Evolutionary conservation across 352 stramenopile genomes (phyloP), one percentile per base, ranked within the genome.

Genomic region (Phytopythium chamaehyphon): DNA sequence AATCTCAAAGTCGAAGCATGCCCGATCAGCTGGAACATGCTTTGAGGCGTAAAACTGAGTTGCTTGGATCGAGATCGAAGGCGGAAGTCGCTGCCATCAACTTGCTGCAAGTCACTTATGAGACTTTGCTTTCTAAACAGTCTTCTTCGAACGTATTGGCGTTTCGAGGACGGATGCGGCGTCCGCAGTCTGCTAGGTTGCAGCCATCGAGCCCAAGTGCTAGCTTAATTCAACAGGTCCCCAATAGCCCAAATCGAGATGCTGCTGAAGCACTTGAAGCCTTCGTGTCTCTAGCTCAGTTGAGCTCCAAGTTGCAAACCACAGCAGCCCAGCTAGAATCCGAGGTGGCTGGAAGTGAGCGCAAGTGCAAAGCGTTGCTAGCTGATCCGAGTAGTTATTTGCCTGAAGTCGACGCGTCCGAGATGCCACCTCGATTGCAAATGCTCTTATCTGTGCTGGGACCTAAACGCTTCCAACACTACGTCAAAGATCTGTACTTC

Each of bases 401-500:
- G 15, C 47, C 33, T 12, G 18, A 21, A 0, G 47, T 44, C 2
- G 47, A 53, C 15, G 18, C 22, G 19, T 45, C 33, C 3, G 64
- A 70, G 8, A 23, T 76, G 15, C 53, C 57, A 12, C 58, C 73
- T 0, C 83, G 85, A 40, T 39, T 81, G 16, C 73, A 75, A 12
- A 73, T 71, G 40, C 47, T 89, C 6, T 51, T 69, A n/a, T 72
- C 80, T 44, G 64, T 89, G n/a, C 55, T 89, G 1, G 78, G 78
- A 0, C 39, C 21, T 14, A 16, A 44, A 3, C 62, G 66, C 14
- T 85, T 87, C 38, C 55, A 55, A 23, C 47, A 53, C 3, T 89
- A 87, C 53, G 62, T 62, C 0, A 22, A 39, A 5, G 75, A 89
- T 38, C 42, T 89, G 22, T 69, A 74, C 42, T 9, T 37, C 0